phyloP scores from a whole-genome alignment of 192 early-diverging fungal species.

The Umbelopsis ramanniana region DNA sequence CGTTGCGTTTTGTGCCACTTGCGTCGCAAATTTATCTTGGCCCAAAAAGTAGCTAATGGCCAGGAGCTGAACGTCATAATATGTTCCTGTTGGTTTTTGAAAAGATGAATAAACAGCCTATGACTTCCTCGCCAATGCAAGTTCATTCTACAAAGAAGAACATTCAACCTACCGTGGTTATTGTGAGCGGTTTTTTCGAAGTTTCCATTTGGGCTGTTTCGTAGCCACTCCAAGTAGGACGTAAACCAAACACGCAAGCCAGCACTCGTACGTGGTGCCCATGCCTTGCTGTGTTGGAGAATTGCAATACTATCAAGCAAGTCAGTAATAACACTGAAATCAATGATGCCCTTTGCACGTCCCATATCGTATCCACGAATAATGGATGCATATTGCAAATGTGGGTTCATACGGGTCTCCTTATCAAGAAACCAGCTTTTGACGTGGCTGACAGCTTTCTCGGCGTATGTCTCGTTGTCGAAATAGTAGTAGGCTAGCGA shows the following conservation, averaged over 20 bases:
- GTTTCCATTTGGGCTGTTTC: slow-evolving; percentile 33
- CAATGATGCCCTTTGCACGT: slow-evolving; percentile 48
- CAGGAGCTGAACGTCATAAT: slow-evolving; percentile 57
- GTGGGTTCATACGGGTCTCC: slow-evolving; percentile 64
- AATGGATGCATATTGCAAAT: slow-evolving; percentile 57
- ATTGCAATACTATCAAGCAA: slow-evolving; percentile 46
- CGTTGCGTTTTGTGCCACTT: slow-evolving; percentile 30
- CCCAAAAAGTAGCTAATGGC: slow-evolving; percentile 51
- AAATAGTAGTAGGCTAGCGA: slow-evolving; percentile 60
- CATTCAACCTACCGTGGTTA: slow-evolving; percentile 48
- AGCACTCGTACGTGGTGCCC: slow-evolving; percentile 38
- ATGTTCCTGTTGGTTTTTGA: slow-evolving; percentile 32
- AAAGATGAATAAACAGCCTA: too few species aligned
- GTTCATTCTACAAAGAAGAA: neutral
- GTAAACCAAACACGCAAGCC: slow-evolving; percentile 45
- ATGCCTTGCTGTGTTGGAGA: slow-evolving; percentile 36
- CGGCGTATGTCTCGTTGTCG: slow-evolving; percentile 49
- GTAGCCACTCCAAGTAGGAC: slow-evolving; percentile 43
- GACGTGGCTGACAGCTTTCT: slow-evolving; percentile 42
- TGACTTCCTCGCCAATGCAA: too few species aligned
- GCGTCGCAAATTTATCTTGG: slow-evolving; percentile 37
- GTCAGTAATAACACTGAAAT: slow-evolving; percentile 46
- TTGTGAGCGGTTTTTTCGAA: slow-evolving; percentile 43
- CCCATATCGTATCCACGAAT: slow-evolving; percentile 47
- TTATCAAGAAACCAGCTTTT: slow-evolving; percentile 61